Evolutionary conservation across 306 rosid genomes (phyloP), one percentile per base, ranked within the genome.

Genomic region (Abrus precatorius): DNA sequence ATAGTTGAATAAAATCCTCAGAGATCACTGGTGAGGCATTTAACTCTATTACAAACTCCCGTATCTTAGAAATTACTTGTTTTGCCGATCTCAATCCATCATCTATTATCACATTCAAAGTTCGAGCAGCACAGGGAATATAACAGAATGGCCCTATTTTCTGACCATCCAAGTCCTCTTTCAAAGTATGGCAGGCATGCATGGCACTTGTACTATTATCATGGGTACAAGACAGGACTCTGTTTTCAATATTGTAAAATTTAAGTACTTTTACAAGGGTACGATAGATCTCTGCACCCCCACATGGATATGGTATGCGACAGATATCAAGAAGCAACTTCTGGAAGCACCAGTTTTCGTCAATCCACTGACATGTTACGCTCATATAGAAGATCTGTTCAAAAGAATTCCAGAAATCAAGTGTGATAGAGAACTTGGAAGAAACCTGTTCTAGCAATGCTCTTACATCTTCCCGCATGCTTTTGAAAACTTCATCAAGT

Each of bases 391-490:
- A 85, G 13, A 89, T 87, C 72, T 92, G 91, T 65, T 96, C 99
- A 49, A 87, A 93, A 44, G 99, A 93, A 75, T 89, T 88, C 99
- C 99, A 96, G 77, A 96, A 93, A 84, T 96, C 98, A 54, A 92
- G 90, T 20, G 97, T 87, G 56, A 96, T 81, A 50, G 99, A 93
- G 84, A 92, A 75, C 89, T 90, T 96, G 6, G 97, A 90, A 70
- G 98, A 82, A 75, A 89, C 88, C 43, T 86, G 94, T 30, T 89
- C 96, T 81, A 96, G 80, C 83, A 90, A 80, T 34, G 87, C 84
- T 85, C 89, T 86, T 75, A 93, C 90, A 79, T 90, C 98, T 85
- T 90, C 97, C 85, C 87, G 90, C 98, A 96, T 93, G 87, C 98
- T 91, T 79, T 82, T 80, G 74, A 85, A 92, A 74, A 93, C 97